Percentiles rank a stretch among this genome's conserved stretches.
Evolutionary conservation across 2,329 filamentous ascomycete species (phyloP).

Genomic region (Talaromyces verruculosus): DNA sequence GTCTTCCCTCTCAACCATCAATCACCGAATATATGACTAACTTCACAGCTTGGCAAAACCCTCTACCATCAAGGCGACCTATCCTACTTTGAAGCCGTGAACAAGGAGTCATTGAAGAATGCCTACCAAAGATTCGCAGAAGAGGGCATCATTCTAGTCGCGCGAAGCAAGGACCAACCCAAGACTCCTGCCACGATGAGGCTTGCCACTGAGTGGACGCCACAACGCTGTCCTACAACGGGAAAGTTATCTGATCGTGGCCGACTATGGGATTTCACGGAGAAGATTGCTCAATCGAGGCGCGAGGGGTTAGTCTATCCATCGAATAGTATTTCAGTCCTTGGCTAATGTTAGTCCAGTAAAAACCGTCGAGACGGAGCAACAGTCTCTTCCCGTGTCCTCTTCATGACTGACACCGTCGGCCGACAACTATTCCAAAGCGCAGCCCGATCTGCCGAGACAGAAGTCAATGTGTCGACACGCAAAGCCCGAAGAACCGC

Average conservation of each 20-base stretch:
- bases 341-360: slow-evolving; percentile 26
- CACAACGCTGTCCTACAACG: slow-evolving; percentile 61
- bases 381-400: slow-evolving; percentile 79
- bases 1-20: not conserved
- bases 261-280: slow-evolving; percentile 86
- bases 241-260: slow-evolving; percentile 68
- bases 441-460: slow-evolving; percentile 30
- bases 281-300: slow-evolving; percentile 77
- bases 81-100: slow-evolving; percentile 96
- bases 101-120: slow-evolving; percentile 96
- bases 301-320: slow-evolving; percentile 65
- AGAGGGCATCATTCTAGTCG: slow-evolving; percentile 79
- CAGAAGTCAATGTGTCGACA: slow-evolving; percentile 35
- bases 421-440: slow-evolving; percentile 65
- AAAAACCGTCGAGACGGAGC: slow-evolving; percentile 95
- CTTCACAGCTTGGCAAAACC: slow-evolving; percentile 78
- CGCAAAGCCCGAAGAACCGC: slow-evolving; percentile 39
- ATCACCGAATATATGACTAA: not conserved
- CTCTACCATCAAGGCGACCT: slow-evolving; percentile 96
- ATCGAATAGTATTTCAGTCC: not conserved
- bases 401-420: slow-evolving; percentile 72
- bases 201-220: slow-evolving; percentile 73
- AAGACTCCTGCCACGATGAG: slow-evolving; percentile 51
- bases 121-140: slow-evolving; percentile 84
- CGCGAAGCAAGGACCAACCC: slow-evolving; percentile 61